Base-by-base conservation (phyloP, 2,329 filamentous ascomycete species). In the Amauroascus niger region DNA sequence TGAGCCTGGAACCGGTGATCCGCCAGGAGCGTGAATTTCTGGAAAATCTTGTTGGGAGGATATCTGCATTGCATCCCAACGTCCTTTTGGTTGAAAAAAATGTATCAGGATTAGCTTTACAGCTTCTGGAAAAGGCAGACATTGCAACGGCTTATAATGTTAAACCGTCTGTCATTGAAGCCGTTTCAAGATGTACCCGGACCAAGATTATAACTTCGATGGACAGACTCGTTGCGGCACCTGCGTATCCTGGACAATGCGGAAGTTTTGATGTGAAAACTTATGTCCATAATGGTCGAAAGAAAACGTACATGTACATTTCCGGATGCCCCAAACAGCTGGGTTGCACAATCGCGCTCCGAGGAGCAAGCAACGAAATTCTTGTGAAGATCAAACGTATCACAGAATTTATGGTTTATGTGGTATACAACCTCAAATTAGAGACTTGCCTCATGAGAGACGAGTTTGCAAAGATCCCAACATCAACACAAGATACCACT, bases 361-460 rank as follows among this genome's bases (percentile, higher is more conserved):
- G 93, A 44, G 93, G 93, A 1, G 87, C 86, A 2, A 82, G 86
- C 55, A 83, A 82, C 28, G 74, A 80, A 46, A 76, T 82, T 0
- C 76, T 98, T 16, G 76, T 82, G 1, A 87, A 83, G 61, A 82
- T 98, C 68, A 98, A 98, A 71, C 81, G 83, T 50, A 93, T 98
- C 60, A 93, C 91, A 9, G 93, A 98, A 66, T 97, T 98, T 65
- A 96, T 98, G 91, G 86, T 94, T 35, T 98, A 97, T 62, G 94
- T 98, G 18, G 90, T 97, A 11, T 98, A 98, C 71, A 98, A 96
- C 63, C 76, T 98, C 51, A 95, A 95, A 65, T 78, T 98, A 13
- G 93, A 98, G 70, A 95, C 93, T 1, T 95, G 87, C 61, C 75
- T 98, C 44, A 87, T 98, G 79, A 81, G 88, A 50, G 93, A 98